Evolutionary conservation across 1,284 basidiomycete genomes (phyloP).

Genomic region (Rhodotorula glutinis): DNA sequence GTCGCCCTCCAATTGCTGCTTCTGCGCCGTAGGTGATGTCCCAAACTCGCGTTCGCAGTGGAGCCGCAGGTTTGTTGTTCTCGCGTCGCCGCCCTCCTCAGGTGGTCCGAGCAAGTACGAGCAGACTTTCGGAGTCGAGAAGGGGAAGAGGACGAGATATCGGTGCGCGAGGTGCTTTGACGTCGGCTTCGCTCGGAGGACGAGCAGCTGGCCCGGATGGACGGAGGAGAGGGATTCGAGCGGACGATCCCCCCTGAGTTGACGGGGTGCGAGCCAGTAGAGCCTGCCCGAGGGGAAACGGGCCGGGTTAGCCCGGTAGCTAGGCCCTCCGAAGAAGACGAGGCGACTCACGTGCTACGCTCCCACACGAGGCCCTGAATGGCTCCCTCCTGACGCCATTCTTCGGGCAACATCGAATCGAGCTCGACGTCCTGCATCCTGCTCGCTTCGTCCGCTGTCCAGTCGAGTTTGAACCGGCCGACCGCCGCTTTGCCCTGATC

Average conservation of each 20-base stretch:
- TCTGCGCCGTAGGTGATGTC: too few species aligned
- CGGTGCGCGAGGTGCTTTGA: not conserved
- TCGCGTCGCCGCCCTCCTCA: not conserved
- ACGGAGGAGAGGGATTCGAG: constrained; percentile 15
- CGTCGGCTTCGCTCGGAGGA: constrained; percentile 20
- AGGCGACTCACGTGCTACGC: constrained; percentile 15
- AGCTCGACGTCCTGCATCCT: constrained; percentile 2
- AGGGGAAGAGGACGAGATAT: constrained; percentile 30
- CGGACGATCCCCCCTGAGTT: not conserved
- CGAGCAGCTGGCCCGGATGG: constrained; percentile 28
- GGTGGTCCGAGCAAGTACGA: constrained; percentile 20
- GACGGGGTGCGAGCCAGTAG: constrained; percentile 36
- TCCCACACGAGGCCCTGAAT: constrained; percentile 27
- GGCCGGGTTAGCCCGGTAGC: too few species aligned
- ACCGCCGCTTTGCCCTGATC: not conserved
- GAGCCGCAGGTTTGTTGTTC: not conserved
- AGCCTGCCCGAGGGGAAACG: constrained; percentile 10
- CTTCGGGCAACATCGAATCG: not conserved
- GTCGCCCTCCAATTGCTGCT: too few species aligned
- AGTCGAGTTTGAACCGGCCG: not conserved
- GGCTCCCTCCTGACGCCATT: not conserved
- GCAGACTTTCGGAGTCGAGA: constrained; percentile 18
- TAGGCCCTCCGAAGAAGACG: too few species aligned
- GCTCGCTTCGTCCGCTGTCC: not conserved
- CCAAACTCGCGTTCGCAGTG: constrained; percentile 27